Conservation (phyloP, 176 grass and related monocot species). For the Guadua angustifolia region DNA sequence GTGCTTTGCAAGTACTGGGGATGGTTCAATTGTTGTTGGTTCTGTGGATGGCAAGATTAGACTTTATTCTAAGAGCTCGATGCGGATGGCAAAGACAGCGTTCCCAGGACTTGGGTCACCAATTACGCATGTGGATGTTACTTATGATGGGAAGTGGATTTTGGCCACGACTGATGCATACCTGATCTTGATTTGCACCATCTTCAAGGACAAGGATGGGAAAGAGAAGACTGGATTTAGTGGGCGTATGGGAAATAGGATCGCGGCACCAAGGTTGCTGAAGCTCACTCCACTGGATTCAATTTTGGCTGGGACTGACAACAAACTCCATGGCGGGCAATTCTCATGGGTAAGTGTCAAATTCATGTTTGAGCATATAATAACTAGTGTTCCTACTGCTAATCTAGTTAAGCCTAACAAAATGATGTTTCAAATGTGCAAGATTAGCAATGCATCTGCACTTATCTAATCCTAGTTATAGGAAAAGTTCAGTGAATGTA, state of each 20-base stretch:
- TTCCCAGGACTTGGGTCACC: conserved; percentile 90
- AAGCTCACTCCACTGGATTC: conserved; percentile 93
- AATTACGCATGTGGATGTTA: conserved; percentile 83
- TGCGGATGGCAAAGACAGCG: conserved; percentile 91
- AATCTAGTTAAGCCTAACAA: background rate
- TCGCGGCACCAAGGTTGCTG: conserved; percentile 75
- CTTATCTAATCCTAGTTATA: background rate
- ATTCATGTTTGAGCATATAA: conserved; percentile 22
- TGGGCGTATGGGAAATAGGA: conserved; percentile 82
- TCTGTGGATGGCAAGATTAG: conserved; percentile 91
- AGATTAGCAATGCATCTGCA: conserved; percentile 2
- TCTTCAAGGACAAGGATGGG: conserved; percentile 93
- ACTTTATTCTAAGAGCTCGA: conserved; percentile 76
- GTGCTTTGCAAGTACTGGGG: conserved; percentile 88
- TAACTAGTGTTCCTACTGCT: background rate
- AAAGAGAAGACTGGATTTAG: conserved; percentile 89
- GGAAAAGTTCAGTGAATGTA: background rate
- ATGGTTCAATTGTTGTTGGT: conserved; percentile 83
- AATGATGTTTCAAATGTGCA: background rate
- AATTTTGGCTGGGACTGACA: conserved; percentile 68
- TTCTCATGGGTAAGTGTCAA: conserved; percentile 84
- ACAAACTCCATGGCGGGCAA: conserved; percentile 82
- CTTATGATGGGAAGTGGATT: conserved; percentile 94
- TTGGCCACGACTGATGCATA: conserved; percentile 83
- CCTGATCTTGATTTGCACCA: conserved; percentile 81